A percentile compares a stretch with the other conserved stretches of the same genome.
phyloP scores from a whole-genome alignment of 768 basidiomycete species.

The Naganishia kalamii region DNA sequence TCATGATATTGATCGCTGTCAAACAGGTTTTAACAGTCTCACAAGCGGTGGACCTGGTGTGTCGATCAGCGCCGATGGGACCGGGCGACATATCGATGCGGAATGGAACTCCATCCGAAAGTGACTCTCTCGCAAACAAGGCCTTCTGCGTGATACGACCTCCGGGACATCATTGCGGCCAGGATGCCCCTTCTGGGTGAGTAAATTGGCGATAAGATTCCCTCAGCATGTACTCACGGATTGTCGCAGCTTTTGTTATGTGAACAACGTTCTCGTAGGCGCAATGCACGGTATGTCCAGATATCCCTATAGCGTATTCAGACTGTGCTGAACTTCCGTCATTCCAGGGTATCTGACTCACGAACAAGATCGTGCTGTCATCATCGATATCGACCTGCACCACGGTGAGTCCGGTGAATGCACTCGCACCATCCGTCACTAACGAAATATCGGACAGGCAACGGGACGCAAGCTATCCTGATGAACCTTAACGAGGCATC shows the following conservation, averaged over 20 bases:
- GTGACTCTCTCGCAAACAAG: conserved; percentile 21
- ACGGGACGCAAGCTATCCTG: conserved; percentile 84
- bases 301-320: neutral
- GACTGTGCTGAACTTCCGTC: neutral
- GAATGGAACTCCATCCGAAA: neutral
- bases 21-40: conserved; percentile 53
- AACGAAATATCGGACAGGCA: conserved; percentile 51
- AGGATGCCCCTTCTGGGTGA: conserved; percentile 72
- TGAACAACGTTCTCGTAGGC: conserved; percentile 85
- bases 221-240: neutral
- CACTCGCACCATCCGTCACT: too few species aligned
- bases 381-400: conserved; percentile 89
- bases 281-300: conserved; percentile 72
- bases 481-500: conserved; percentile 90
- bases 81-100: neutral
- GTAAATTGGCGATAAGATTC: neutral
- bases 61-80: neutral
- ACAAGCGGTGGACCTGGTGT: conserved; percentile 73
- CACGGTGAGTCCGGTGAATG: conserved; percentile 63
- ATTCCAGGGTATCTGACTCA: conserved; percentile 71
- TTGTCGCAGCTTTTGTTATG: conserved; percentile 65
- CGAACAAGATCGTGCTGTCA: conserved; percentile 67
- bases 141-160: conserved; percentile 83
- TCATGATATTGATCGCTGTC: neutral
- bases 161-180: conserved; percentile 91